Percentiles rank a stretch among this genome's conserved stretches.
phyloP scores from a whole-genome alignment of 495 filamentous ascomycete species.

The Copromyces sp. region DNA sequence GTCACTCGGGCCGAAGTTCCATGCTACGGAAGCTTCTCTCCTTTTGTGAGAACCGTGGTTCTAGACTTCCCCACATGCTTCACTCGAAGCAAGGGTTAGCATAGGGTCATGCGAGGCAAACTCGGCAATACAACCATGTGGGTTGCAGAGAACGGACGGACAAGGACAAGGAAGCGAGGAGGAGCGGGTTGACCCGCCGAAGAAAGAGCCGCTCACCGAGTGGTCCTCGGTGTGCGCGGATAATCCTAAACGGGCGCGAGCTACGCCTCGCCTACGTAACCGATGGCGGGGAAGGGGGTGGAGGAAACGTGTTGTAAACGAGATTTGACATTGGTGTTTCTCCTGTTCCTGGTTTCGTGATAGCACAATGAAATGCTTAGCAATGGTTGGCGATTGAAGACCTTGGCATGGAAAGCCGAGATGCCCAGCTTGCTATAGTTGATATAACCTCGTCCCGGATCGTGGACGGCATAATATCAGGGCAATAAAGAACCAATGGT shows the following conservation, averaged over 20 bases:
- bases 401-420: neutral
- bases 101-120: neutral
- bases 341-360: neutral
- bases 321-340: neutral
- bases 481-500: neutral
- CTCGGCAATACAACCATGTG: neutral
- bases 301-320: neutral
- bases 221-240: conserved; percentile 17
- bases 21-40: neutral
- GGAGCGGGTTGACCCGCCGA: conserved; percentile 14
- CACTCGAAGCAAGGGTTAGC: neutral
- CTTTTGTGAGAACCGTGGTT: neutral
- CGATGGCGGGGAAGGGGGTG: neutral
- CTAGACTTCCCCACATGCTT: neutral
- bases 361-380: neutral
- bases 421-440: neutral
- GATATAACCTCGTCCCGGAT: neutral
- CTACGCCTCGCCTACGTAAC: conserved; percentile 15
- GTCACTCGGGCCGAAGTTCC: neutral
- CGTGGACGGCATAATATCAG: neutral
- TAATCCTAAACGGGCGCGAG: conserved; percentile 5
- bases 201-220: conserved; percentile 21
- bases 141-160: neutral
- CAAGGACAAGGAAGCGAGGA: neutral
- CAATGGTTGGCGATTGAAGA: neutral